phyloP scores from a whole-genome alignment of 768 basidiomycete genomes.

The Melanogaster broomeanus region DNA sequence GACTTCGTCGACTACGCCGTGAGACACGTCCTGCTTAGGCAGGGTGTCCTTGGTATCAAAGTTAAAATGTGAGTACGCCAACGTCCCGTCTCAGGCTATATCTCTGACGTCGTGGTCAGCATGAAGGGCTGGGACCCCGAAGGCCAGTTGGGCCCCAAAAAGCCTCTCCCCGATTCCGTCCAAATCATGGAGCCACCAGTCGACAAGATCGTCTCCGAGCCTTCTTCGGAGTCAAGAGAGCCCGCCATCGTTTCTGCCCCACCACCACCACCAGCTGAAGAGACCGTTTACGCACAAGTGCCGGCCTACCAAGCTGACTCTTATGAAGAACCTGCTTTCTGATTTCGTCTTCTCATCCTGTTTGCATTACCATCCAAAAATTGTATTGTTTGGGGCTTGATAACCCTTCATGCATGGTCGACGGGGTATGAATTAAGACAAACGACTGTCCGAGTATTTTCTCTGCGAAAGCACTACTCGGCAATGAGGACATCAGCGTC shows the following conservation, averaged over 20 bases:
- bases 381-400: conserved; percentile 6
- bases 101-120: conserved; percentile 43
- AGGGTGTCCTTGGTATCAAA: conserved; percentile 99
- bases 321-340: conserved; percentile 57
- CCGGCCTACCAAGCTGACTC: conserved; percentile 45
- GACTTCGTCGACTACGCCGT: conserved; percentile 99
- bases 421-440: too few species aligned
- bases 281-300: conserved; percentile 38
- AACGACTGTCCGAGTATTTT: too few species aligned
- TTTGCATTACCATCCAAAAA: conserved; percentile 13
- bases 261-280: conserved; percentile 53
- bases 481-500: too few species aligned
- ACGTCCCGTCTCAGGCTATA: neutral
- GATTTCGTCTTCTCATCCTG: conserved; percentile 30
- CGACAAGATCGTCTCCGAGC: conserved; percentile 88
- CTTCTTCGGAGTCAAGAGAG: conserved; percentile 87
- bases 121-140: conserved; percentile 98
- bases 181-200: conserved; percentile 85
- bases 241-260: conserved; percentile 52
- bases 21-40: conserved; percentile 95
- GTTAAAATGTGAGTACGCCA: conserved; percentile 85
- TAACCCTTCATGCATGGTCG: neutral
- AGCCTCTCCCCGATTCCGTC: conserved; percentile 95
- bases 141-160: conserved; percentile 84
- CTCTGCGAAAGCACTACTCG: too few species aligned